Conservation (phyloP, 768 basidiomycete genomes). For the Boletus patriciae region DNA sequence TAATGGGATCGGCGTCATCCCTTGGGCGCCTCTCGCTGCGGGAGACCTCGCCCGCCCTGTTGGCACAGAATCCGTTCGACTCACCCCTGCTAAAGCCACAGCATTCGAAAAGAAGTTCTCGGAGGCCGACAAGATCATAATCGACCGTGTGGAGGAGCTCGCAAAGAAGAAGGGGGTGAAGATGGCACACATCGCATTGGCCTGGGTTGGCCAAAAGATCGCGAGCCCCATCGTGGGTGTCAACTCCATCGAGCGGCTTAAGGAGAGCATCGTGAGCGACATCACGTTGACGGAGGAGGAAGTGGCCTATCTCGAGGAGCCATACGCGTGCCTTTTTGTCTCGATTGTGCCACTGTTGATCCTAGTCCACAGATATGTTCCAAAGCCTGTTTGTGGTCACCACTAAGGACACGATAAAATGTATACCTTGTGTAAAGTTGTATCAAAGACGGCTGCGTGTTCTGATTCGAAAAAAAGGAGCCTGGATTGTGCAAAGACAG, state of each 20-base stretch:
- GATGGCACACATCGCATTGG: slow-evolving; percentile 49
- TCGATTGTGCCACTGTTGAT: not conserved
- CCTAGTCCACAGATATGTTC: slow-evolving; percentile 14
- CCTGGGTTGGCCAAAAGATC: slow-evolving; percentile 43
- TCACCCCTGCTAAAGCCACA: too few species aligned
- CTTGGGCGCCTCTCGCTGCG: too few species aligned
- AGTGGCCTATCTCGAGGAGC: slow-evolving; percentile 32
- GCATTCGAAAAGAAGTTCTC: too few species aligned
- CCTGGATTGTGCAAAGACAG: too few species aligned
- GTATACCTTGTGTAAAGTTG: slow-evolving; percentile 2
- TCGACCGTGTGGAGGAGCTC: slow-evolving; percentile 39
- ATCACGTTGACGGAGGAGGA: slow-evolving; percentile 31
- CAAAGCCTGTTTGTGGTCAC: slow-evolving; percentile 21
- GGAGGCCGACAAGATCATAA: too few species aligned
- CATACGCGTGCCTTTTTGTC: slow-evolving; percentile 11
- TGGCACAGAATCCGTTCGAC: too few species aligned
- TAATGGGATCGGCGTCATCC: too few species aligned
- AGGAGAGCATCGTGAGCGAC: slow-evolving; percentile 29
- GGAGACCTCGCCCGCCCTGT: too few species aligned
- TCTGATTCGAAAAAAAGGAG: not conserved
- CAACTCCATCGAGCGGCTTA: slow-evolving; percentile 34
- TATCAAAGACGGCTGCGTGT: not conserved
- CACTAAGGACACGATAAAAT: not conserved
- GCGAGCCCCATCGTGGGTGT: slow-evolving; percentile 46
- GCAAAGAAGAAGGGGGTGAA: slow-evolving; percentile 39